Evolutionary conservation across 345 rosid genomes (phyloP).

Genomic region (Iberis pinnata): DNA sequence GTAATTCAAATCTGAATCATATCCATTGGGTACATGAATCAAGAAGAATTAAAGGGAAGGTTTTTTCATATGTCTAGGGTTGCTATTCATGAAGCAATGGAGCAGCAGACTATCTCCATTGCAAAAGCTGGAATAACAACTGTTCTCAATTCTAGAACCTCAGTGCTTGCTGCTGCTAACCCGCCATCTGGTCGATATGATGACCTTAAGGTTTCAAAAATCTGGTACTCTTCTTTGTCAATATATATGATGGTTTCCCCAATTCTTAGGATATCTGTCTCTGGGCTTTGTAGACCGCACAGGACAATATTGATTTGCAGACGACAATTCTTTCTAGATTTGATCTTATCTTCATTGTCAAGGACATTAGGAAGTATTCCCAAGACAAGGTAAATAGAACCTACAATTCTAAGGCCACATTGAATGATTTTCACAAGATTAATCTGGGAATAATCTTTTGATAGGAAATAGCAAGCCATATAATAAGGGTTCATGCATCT

Average conservation of each 20-base stretch:
- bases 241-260: neutral
- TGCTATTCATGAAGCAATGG: slow-evolving; percentile 99
- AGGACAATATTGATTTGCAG: slow-evolving; percentile 93
- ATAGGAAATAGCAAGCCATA: slow-evolving; percentile 87
- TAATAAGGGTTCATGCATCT: slow-evolving; percentile 92
- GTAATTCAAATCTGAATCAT: slow-evolving; percentile 31
- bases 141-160: slow-evolving; percentile 90
- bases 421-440: no score
- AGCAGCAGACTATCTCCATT: slow-evolving; percentile 96
- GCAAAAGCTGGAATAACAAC: slow-evolving; percentile 99
- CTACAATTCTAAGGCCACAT: no score
- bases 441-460: slow-evolving; percentile 21
- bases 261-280: neutral
- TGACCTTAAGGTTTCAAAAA: slow-evolving; percentile 77
- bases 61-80: slow-evolving; percentile 42
- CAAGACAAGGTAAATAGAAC: slow-evolving; percentile 97
- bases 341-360: slow-evolving; percentile 90
- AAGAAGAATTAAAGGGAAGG: neutral
- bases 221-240: neutral
- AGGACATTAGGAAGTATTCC: slow-evolving; percentile 72
- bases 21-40: neutral
- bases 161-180: slow-evolving; percentile 97
- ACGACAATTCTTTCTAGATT: slow-evolving; percentile 94
- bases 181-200: slow-evolving; percentile 98
- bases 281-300: slow-evolving; percentile 46